A percentile compares a stretch with the other conserved stretches of the same genome.
Conservation (phyloP, 148 eudicot species). For the Fagopyrum tataricum region DNA sequence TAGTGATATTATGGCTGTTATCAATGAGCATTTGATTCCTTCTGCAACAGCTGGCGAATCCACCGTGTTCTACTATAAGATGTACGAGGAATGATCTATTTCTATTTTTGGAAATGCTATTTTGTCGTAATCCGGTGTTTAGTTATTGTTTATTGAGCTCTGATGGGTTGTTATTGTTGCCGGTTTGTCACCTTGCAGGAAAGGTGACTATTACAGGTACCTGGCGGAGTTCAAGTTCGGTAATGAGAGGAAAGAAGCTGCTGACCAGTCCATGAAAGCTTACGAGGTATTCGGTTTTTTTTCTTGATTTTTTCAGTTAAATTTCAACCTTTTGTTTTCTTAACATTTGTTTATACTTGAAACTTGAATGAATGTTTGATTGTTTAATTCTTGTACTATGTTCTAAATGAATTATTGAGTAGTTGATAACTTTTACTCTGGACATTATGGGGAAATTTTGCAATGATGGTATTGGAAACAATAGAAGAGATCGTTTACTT, state of each 20-base stretch:
- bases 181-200: slow-evolving; percentile 37
- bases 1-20: slow-evolving; percentile 37
- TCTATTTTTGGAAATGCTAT: not conserved
- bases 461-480: not conserved
- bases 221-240: slow-evolving; percentile 86
- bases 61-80: slow-evolving; percentile 55
- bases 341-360: not conserved
- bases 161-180: not conserved
- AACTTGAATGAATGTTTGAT: not conserved
- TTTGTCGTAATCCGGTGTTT: not conserved
- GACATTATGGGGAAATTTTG: not conserved
- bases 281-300: slow-evolving; percentile 38
- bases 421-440: not conserved
- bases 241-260: slow-evolving; percentile 78
- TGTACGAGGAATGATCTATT: slow-evolving; percentile 27
- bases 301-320: not conserved
- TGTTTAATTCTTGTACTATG: not conserved
- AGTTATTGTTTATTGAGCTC: not conserved
- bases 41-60: slow-evolving; percentile 47
- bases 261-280: slow-evolving; percentile 82
- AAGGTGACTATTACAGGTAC: slow-evolving; percentile 94
- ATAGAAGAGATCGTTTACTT: not conserved
- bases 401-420: not conserved
- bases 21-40: slow-evolving; percentile 55
- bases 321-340: not conserved